Evolutionary conservation across 2,329 filamentous ascomycete species (phyloP).

Genomic region (Chaetomium strumarium): DNA sequence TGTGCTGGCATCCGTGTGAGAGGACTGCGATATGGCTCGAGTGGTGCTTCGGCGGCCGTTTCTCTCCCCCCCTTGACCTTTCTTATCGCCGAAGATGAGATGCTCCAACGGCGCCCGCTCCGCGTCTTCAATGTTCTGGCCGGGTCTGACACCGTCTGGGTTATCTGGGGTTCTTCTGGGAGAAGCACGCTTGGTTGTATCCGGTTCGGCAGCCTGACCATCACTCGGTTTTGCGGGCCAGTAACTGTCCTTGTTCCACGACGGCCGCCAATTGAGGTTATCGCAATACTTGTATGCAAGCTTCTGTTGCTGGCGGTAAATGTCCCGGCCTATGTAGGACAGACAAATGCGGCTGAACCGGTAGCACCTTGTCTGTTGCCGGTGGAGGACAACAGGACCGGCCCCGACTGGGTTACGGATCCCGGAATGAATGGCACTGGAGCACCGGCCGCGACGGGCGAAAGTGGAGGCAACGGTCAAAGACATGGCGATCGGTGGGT

Average conservation of each 20-base stretch:
- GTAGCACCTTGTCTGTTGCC: conserved; percentile 44
- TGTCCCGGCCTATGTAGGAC: conserved; percentile 36
- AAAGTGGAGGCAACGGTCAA: conserved; percentile 31
- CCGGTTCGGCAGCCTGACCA: conserved; percentile 26
- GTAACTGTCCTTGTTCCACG: conserved; percentile 42
- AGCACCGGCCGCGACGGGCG: conserved; percentile 26
- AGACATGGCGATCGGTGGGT: conserved; percentile 25
- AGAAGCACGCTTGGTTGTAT: conserved; percentile 32
- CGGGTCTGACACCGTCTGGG: conserved; percentile 33
- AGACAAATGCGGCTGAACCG: conserved; percentile 44
- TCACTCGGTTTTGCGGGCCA: conserved; percentile 27
- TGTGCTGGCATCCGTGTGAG: conserved; percentile 4
- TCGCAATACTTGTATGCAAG: conserved; percentile 43
- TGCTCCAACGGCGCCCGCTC: conserved; percentile 41
- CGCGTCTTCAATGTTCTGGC: conserved; percentile 39
- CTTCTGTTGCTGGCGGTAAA: conserved; percentile 37
- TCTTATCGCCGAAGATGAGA: conserved; percentile 34
- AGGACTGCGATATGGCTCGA: neutral
- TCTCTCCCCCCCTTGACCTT: neutral
- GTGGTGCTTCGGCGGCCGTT: neutral
- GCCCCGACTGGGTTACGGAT: conserved; percentile 5
- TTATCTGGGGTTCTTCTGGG: conserved; percentile 32
- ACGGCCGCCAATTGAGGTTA: conserved; percentile 37
- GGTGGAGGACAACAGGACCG: conserved; percentile 24
- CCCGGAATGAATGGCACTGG: conserved; percentile 16